Base-by-base conservation (phyloP, 805 yeast species). In the Sungouiozyma ichnusensis region DNA sequence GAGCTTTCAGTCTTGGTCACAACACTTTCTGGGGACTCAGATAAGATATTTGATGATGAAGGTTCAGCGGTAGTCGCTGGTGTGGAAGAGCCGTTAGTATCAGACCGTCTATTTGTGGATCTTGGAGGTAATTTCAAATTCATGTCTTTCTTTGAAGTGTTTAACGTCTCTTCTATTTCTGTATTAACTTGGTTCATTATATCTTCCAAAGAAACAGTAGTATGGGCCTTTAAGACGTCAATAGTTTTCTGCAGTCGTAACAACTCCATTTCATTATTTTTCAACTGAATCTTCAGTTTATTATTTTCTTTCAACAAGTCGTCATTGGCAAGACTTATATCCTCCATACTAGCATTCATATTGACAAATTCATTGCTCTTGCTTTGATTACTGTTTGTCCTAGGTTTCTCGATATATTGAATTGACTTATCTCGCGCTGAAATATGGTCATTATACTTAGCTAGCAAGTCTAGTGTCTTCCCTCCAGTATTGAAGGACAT, bases 51-150 rank as follows among this genome's bases (percentile, higher is more conserved):
- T 24, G 29, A 24, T 11, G 29, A 11, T 24, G 29, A 24, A 24
- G 29, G 29, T 24, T 24, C 29, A 24, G 11, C n/a, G 14, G 34
- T 27, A 16, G 39, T 15, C 16, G 20, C 13, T 46, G 49, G 38
- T 35, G 42, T 11, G 48, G 45, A 16, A 50, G 43, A 16, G 39
- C 38, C 33, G 19, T 55, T 57, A 7, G 47, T 39, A 24, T 53
- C 48, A 16, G 41, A 48, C 34, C 46, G 47, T 40, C 71, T 61
- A 24, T 66, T 66, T 0, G 64, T 63, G 1, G 72, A 67, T 42
- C 72, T 55, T 27, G 69, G 66, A 7, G 72, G 72, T 15, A 60
- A 50, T 4, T 45, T 49, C 4, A 59, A 34, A 18, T 24, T 24
- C 11, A 24, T 7, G 9, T 39, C 46, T 35, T 43, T 50, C 39